Evolutionary conservation across 495 filamentous ascomycete genomes (phyloP), one percentile per base, ranked within the genome.

Genomic region (Talaromyces wortmannii): DNA sequence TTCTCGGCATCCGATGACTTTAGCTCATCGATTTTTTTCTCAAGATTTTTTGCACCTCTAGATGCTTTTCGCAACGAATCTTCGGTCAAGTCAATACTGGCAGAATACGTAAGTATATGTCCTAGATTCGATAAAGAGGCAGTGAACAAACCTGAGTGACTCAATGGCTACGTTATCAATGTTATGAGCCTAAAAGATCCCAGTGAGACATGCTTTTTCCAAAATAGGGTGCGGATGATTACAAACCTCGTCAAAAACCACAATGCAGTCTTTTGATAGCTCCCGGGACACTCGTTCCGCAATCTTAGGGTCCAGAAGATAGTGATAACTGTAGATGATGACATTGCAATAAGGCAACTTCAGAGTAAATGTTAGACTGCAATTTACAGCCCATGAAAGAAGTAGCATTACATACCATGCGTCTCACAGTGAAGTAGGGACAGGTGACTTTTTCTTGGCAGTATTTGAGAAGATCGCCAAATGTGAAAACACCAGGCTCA

Each of bases 121-220:
- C 8, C 16, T 43, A 7, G 31, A 23, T 40, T 33, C 5, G 4
- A 42, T 10, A 15, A 8, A n/a, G n/a, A 29, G 40, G 7, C 2
- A 33, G 12, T 30, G 7, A 30, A 18, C 44, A 16, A 13, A 53
- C 52, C 52, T 53, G 23, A 53, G 52, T 11, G 94, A 95, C 62
- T 99, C 94, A 57, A 99, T 99, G 67, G 95, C 97, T 50, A 99
- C 94, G 67, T 99, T 99, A 77, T 99, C 94, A 61, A 99, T 99
- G 58, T 99, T 99, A 70, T 99, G 94, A 16, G 94, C 94, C 62
- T 99, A 92, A 64, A 97, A 94, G 60, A 97, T 97, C 7, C 97
- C 92, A n/a, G 97, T 88, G 18, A 97, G 97, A 65, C 91, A 95
- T n/a, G 67, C 97, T 91, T 57, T 95, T 97, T 4, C 92, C 95